Conservation (phyloP, 805 yeast species). For the Scheffersomyces ergatensis region DNA sequence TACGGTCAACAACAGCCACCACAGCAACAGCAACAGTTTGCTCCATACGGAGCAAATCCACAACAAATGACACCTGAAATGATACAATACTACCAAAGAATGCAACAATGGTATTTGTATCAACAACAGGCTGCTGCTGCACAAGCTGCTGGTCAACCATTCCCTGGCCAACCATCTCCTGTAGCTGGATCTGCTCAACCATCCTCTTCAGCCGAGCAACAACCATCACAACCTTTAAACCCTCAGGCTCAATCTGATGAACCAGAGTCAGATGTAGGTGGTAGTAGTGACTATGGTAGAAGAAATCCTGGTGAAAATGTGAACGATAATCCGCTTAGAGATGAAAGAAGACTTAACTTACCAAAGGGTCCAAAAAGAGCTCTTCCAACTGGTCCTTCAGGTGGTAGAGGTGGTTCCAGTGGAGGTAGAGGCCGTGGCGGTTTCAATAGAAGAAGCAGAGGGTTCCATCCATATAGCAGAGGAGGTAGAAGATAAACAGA, state of each 20-base stretch:
- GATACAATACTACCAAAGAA: slow-evolving; percentile 61
- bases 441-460: slow-evolving; percentile 27
- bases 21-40: slow-evolving; percentile 13
- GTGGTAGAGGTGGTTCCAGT: slow-evolving; percentile 24
- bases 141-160: slow-evolving; percentile 16
- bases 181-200: slow-evolving; percentile 28
- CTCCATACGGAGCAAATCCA: slow-evolving; percentile 17
- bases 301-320: slow-evolving; percentile 11
- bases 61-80: slow-evolving; percentile 47
- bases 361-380: slow-evolving; percentile 54
- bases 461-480: slow-evolving; percentile 45
- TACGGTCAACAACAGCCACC: slow-evolving; percentile 17
- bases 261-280: slow-evolving; percentile 14
- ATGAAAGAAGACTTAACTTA: slow-evolving; percentile 31
- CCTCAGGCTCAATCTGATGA: slow-evolving; percentile 37
- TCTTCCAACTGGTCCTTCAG: slow-evolving; percentile 37
- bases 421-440: slow-evolving; percentile 31
- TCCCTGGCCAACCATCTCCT: slow-evolving; percentile 17
- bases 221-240: slow-evolving; percentile 41
- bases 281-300: slow-evolving; percentile 6
- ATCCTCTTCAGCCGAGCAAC: slow-evolving; percentile 4
- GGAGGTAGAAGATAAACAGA: slow-evolving; percentile 25
- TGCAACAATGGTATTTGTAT: slow-evolving; percentile 64
- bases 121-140: slow-evolving; percentile 39
- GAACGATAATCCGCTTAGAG: slow-evolving; percentile 15